Evolutionary conservation across 495 filamentous ascomycete genomes (phyloP).

Genomic region (Podospora pseudocomata): DNA sequence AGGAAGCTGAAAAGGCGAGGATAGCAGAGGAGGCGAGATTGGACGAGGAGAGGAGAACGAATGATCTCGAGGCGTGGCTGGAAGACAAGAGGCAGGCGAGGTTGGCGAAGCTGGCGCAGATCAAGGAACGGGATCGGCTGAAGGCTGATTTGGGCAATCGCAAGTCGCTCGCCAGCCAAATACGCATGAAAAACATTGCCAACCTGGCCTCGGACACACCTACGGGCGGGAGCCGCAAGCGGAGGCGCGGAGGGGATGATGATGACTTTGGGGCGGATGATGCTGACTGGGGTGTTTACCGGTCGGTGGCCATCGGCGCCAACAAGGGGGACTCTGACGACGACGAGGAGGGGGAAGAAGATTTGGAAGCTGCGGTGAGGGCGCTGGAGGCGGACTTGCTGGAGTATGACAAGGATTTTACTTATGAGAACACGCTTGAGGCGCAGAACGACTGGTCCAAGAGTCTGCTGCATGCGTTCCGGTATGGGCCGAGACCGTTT

Average conservation of each 20-base stretch:
- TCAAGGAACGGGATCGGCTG: conserved; percentile 88
- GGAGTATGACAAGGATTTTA: conserved; percentile 81
- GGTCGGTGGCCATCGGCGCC: conserved; percentile 75
- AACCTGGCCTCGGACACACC: conserved; percentile 91
- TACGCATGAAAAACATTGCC: conserved; percentile 97
- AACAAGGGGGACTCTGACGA: conserved; percentile 62
- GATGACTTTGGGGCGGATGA: conserved; percentile 97
- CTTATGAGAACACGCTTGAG: conserved; percentile 82
- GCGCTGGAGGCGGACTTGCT: conserved; percentile 78
- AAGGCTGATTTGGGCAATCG: conserved; percentile 92
- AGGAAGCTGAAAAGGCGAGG: conserved; percentile 82
- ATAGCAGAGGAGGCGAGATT: conserved; percentile 74
- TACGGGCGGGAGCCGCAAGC: conserved; percentile 49
- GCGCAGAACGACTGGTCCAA: conserved; percentile 94
- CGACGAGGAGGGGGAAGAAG: conserved; percentile 83
- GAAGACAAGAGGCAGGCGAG: conserved; percentile 72
- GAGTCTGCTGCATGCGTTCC: conserved; percentile 80
- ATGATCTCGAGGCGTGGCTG: conserved; percentile 84
- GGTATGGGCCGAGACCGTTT: conserved; percentile 80
- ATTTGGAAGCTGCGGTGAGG: conserved; percentile 67
- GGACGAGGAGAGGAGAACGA: conserved; percentile 79
- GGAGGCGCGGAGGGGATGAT: conserved; percentile 71
- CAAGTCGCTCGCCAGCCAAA: conserved; percentile 90
- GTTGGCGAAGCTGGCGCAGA: conserved; percentile 67
- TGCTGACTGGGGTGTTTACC: conserved; percentile 95